These are phyloP conservation scores for Sporothrix protearum DNA, from an alignment of 2,329 filamentous ascomycete genomes.

Conservation along the genomic window DNA sequence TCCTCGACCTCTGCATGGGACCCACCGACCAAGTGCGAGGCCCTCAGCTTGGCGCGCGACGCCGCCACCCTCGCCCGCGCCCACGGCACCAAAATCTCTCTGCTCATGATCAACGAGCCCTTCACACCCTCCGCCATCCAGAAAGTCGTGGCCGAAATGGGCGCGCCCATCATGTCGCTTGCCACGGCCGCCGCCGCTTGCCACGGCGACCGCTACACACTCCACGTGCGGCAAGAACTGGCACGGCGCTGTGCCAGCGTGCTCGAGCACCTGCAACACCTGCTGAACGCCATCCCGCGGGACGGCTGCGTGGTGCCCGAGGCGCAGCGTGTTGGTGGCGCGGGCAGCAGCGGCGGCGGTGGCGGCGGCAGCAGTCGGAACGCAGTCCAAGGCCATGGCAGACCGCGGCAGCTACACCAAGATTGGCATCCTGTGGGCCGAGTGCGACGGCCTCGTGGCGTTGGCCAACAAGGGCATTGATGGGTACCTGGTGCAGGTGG, in stretches of 20 bases:
- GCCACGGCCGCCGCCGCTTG: constrained; percentile 68
- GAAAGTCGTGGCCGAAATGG: constrained; percentile 65
- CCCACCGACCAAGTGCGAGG: constrained; percentile 41
- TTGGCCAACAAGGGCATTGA: constrained; percentile 65
- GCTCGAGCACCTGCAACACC: constrained; percentile 57
- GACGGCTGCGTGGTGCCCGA: constrained; percentile 54
- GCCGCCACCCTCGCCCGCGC: constrained; percentile 71
- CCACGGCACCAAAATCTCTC: constrained; percentile 81
- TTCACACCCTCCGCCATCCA: constrained; percentile 75
- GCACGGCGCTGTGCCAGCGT: constrained; percentile 56
- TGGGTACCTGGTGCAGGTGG: constrained; percentile 66
- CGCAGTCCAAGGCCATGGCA: constrained; percentile 24
- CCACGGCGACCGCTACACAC: constrained; percentile 59
- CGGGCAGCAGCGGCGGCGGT: constrained; percentile 28
- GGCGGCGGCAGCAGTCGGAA: constrained; percentile 29
- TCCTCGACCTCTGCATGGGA: neutral
- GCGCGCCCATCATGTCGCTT: constrained; percentile 69
- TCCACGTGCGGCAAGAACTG: constrained; percentile 47
- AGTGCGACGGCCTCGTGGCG: constrained; percentile 68
- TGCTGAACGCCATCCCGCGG: constrained; percentile 58
- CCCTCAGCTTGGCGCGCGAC: constrained; percentile 67
- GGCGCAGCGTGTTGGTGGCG: constrained; percentile 44
- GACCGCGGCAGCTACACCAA: constrained; percentile 56
- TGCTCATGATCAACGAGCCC: constrained; percentile 80
- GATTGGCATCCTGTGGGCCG: constrained; percentile 78